A percentile compares a stretch with the other conserved stretches of the same genome.
Conservation (phyloP, 2,329 filamentous ascomycete species). For the Hypomyces rosellus region DNA sequence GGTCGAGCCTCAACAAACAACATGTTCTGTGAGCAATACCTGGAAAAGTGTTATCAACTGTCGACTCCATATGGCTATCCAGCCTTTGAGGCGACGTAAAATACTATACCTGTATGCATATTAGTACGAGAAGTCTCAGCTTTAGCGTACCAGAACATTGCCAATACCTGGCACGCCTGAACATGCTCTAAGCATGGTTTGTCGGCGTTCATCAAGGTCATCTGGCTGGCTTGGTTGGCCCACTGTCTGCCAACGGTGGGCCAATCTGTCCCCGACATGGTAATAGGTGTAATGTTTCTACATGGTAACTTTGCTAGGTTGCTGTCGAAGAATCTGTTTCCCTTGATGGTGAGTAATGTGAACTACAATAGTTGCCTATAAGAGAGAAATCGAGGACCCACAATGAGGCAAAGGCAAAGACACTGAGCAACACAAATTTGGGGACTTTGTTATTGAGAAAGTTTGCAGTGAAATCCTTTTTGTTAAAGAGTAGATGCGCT, state of each 20-base stretch:
- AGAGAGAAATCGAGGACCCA: neutral
- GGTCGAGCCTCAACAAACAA: neutral
- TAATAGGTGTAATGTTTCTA: neutral
- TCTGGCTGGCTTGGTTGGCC: neutral
- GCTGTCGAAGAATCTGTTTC: neutral
- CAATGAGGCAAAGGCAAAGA: neutral
- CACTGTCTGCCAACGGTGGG: neutral
- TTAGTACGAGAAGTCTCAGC: neutral
- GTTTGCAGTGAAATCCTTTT: neutral
- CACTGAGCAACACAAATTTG: neutral
- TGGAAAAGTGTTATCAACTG: neutral
- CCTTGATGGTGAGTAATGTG: neutral
- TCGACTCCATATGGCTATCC: neutral
- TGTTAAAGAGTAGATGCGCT: neutral
- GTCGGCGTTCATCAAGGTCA: neutral
- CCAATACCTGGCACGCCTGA: neutral
- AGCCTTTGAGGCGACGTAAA: neutral
- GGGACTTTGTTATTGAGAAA: neutral
- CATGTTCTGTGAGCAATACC: neutral
- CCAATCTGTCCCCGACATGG: neutral
- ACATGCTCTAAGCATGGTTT: neutral
- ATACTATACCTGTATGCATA: neutral
- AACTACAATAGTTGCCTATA: neutral
- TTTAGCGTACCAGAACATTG: neutral
- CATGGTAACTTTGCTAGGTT: neutral